Evolutionary conservation across 2,329 filamentous ascomycete species (phyloP).

Genomic region (Penicillium sp.): DNA sequence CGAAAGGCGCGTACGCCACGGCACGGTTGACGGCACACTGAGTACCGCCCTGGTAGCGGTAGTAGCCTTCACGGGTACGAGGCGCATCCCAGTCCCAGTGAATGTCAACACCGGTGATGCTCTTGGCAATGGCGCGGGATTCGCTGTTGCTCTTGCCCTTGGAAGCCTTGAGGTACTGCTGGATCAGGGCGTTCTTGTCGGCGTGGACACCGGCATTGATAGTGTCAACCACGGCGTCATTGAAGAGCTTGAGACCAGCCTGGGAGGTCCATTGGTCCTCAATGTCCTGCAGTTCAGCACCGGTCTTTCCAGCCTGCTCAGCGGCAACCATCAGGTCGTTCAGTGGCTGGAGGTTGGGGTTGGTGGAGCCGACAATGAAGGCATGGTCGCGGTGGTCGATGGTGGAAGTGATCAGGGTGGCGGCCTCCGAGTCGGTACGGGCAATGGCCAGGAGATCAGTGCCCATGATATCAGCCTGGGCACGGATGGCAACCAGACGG

Average conservation of each 20-base stretch:
- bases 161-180: conserved; percentile 60
- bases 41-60: conserved; percentile 85
- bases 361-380: conserved; percentile 87
- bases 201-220: conserved; percentile 62
- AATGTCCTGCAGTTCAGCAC: conserved; percentile 76
- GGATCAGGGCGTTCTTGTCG: conserved; percentile 64
- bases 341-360: conserved; percentile 74
- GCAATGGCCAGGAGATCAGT: conserved; percentile 85
- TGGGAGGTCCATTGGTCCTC: conserved; percentile 81
- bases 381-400: conserved; percentile 93
- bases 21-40: conserved; percentile 87
- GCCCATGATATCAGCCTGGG: conserved; percentile 98
- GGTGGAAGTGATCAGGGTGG: conserved; percentile 91
- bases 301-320: conserved; percentile 73
- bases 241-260: conserved; percentile 80
- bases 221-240: conserved; percentile 77
- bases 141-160: conserved; percentile 84
- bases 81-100: conserved; percentile 95
- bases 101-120: conserved; percentile 71
- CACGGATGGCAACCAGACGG: conserved; percentile 89
- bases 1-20: conserved; percentile 85
- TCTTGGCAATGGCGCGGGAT: conserved; percentile 71
- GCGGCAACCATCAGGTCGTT: conserved; percentile 87
- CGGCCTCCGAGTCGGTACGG: conserved; percentile 94
- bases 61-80: conserved; percentile 89